phyloP scores from a whole-genome alignment of 345 rosid genomes.

The Syzygium oleosum region DNA sequence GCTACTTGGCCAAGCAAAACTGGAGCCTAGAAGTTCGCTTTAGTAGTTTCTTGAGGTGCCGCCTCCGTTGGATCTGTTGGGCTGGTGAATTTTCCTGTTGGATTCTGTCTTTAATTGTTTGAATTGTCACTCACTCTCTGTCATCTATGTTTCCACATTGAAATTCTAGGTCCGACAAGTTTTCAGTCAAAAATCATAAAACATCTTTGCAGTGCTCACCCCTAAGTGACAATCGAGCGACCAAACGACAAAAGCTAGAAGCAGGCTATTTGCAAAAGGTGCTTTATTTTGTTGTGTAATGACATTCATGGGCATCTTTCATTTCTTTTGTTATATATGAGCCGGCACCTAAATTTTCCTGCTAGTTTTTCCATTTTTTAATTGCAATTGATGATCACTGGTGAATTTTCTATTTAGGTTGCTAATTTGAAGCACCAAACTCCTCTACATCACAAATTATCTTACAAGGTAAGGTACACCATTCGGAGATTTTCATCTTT shows the following conservation, averaged over 20 bases:
- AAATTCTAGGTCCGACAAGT: conserved; percentile 33
- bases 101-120: background rate
- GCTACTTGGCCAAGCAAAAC: conserved; percentile 74
- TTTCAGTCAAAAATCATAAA: conserved; percentile 17
- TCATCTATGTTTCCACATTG: background rate
- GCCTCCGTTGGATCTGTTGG: background rate
- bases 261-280: conserved; percentile 74
- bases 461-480: conserved; percentile 20
- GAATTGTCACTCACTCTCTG: background rate
- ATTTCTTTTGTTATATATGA: background rate
- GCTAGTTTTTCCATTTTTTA: background rate
- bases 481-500: background rate
- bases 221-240: conserved; percentile 25
- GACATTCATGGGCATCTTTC: background rate
- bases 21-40: conserved; percentile 27
- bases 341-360: background rate
- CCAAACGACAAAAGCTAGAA: conserved; percentile 84
- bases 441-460: conserved; percentile 42
- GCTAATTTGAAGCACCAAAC: conserved; percentile 55
- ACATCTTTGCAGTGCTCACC: conserved; percentile 26
- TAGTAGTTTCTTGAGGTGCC: conserved; percentile 29
- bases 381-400: background rate
- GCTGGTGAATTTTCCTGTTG: background rate
- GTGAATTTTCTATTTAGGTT: conserved; percentile 29
- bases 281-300: background rate